These are phyloP conservation scores for Phytophthora constricta DNA, from an alignment of 352 stramenopile genomes.

Conservation along the genomic window DNA sequence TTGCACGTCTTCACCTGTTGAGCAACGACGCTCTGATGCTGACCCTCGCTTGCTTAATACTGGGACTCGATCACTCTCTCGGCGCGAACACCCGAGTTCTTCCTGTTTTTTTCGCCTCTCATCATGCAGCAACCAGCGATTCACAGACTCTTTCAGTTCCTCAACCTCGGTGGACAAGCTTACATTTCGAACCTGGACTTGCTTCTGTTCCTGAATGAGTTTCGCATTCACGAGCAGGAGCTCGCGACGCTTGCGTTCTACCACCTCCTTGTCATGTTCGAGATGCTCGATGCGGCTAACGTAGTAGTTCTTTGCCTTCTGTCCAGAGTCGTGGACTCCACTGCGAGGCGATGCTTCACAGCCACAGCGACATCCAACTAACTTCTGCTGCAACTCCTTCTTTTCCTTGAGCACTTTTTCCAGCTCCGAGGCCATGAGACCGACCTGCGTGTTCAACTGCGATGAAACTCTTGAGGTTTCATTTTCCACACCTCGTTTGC, in stretches of 20 bases:
- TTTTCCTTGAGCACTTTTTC: slow-evolving; percentile 55
- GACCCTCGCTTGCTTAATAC: too few relatives aligned
- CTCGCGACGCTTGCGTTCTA: slow-evolving; percentile 66
- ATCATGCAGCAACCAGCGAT: slow-evolving; percentile 56
- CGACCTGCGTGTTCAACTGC: slow-evolving; percentile 53
- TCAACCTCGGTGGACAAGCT: slow-evolving; percentile 36
- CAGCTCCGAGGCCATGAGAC: slow-evolving; percentile 49
- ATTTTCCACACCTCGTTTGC: slow-evolving; percentile 39
- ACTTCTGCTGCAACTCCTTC: slow-evolving; percentile 38
- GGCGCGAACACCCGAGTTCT: not conserved
- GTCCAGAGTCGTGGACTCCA: slow-evolving; percentile 7
- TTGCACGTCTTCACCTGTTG: slow-evolving; percentile 5
- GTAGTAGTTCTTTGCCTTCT: slow-evolving; percentile 48
- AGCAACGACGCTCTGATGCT: too few relatives aligned
- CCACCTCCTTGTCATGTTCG: slow-evolving; percentile 46
- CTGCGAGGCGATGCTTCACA: not conserved
- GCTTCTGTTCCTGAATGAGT: slow-evolving; percentile 68
- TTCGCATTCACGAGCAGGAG: slow-evolving; percentile 72
- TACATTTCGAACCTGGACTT: slow-evolving; percentile 50
- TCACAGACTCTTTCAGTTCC: slow-evolving; percentile 58
- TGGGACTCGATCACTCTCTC: not conserved
- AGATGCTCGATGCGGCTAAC: slow-evolving; percentile 57
- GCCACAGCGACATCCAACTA: slow-evolving; percentile 26
- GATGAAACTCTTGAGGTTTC: slow-evolving; percentile 38
- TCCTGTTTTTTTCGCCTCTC: slow-evolving; percentile 55